A percentile compares a stretch with the other conserved stretches of the same genome.
Conservation (phyloP, 345 rosid genomes). For the Acer yangbiense region DNA sequence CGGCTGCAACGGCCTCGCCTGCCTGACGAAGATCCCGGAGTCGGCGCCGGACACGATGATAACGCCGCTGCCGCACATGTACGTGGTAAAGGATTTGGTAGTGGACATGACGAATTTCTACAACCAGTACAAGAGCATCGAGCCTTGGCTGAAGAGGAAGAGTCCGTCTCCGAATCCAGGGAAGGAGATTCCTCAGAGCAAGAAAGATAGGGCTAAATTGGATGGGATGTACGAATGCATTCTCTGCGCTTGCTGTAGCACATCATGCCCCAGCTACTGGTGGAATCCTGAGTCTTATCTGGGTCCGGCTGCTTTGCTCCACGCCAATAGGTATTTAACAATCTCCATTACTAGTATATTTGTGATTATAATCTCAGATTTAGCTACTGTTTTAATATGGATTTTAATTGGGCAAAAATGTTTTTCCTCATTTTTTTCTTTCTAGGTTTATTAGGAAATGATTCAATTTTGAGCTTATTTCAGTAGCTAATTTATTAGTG, state of each 20-base stretch:
- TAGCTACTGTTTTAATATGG: background rate
- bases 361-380: background rate
- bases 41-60: conserved; percentile 41
- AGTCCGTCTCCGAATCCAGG: conserved; percentile 57
- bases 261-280: conserved; percentile 98
- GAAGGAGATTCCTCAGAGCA: conserved; percentile 86
- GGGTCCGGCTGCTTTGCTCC: conserved; percentile 94
- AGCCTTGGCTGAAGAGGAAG: conserved; percentile 99
- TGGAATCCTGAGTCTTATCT: conserved; percentile 96
- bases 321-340: conserved; percentile 66
- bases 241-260: conserved; percentile 90
- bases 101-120: conserved; percentile 97
- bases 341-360: background rate
- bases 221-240: conserved; percentile 99
- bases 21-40: conserved; percentile 73
- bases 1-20: conserved; percentile 94
- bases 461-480: background rate
- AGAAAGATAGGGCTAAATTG: conserved; percentile 86
- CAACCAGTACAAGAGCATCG: conserved; percentile 96
- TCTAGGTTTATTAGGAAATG: background rate
- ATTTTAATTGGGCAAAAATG: too few species aligned
- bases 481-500: background rate
- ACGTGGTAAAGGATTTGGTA: conserved; percentile 88
- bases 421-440: background rate
- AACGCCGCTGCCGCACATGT: conserved; percentile 95